Evolutionary conservation across 352 stramenopile genomes (phyloP).

Genomic region (Phytophthora ohioensis): DNA sequence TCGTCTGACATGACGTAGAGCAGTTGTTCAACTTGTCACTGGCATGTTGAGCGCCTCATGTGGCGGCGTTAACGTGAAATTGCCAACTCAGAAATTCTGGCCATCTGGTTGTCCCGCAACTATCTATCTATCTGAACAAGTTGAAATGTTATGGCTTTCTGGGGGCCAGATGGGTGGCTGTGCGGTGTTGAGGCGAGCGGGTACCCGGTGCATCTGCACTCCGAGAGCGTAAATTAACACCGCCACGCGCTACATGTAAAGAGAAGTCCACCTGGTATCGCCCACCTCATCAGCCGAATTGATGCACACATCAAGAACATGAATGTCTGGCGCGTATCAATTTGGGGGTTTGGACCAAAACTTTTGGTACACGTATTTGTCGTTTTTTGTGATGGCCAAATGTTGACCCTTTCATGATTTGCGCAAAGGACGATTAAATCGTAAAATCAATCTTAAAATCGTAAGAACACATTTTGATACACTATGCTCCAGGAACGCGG

Average conservation of each 20-base stretch:
- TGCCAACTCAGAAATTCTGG: slow-evolving; percentile 3
- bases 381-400: background rate
- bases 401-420: background rate
- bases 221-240: slow-evolving; percentile 16
- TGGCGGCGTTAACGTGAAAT: slow-evolving; percentile 18
- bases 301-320: background rate
- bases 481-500: slow-evolving; percentile 1
- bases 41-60: slow-evolving; percentile 7
- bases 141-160: slow-evolving; percentile 1
- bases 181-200: background rate
- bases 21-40: slow-evolving; percentile 16
- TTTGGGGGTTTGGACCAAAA: too few species aligned
- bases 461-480: too few species aligned
- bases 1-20: background rate
- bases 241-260: background rate
- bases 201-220: slow-evolving; percentile 23
- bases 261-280: background rate
- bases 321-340: too few species aligned
- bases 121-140: background rate
- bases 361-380: too few species aligned
- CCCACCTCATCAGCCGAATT: background rate
- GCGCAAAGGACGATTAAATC: slow-evolving; percentile 11
- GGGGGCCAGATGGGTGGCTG: background rate
- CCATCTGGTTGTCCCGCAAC: slow-evolving; percentile 1
- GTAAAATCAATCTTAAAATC: too few species aligned